Evolutionary conservation across 179 eudicot genomes (phyloP).

Genomic region (Heliamphora pulchella): DNA sequence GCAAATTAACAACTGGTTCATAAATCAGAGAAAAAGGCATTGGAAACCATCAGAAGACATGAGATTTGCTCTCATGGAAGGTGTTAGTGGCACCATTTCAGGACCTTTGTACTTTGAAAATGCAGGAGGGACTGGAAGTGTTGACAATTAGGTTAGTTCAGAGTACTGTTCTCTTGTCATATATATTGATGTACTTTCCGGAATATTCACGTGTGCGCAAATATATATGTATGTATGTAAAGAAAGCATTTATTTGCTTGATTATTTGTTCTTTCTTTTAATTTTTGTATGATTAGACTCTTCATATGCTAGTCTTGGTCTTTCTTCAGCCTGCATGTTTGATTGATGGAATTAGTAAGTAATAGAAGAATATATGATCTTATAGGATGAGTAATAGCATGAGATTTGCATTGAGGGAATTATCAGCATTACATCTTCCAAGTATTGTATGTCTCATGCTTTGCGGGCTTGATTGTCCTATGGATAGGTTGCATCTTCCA

Average conservation of each 20-base stretch:
- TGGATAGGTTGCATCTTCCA: no score
- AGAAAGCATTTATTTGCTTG: not conserved
- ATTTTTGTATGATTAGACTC: not conserved
- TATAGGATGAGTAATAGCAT: no score
- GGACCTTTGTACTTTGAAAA: conserved; percentile 25
- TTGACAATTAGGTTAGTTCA: conserved; percentile 10
- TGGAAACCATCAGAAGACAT: conserved; percentile 90
- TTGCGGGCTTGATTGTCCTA: no score
- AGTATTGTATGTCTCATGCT: no score
- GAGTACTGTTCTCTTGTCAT: not conserved
- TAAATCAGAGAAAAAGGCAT: conserved; percentile 83
- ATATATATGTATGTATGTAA: not conserved
- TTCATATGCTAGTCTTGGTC: not conserved
- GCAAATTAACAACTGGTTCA: conserved; percentile 91
- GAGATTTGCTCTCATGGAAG: conserved; percentile 77
- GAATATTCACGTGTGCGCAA: not conserved
- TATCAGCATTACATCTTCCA: no score
- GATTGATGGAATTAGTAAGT: no score
- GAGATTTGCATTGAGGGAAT: no score
- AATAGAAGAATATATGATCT: no score
- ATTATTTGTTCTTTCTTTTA: not conserved
- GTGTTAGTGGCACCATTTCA: conserved; percentile 25
- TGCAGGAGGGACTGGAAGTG: conserved; percentile 24
- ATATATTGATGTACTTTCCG: not conserved
- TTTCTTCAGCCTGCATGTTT: not conserved